Base-by-base conservation (phyloP, 768 basidiomycete species). In the Pleurotus tuber-regium region DNA sequence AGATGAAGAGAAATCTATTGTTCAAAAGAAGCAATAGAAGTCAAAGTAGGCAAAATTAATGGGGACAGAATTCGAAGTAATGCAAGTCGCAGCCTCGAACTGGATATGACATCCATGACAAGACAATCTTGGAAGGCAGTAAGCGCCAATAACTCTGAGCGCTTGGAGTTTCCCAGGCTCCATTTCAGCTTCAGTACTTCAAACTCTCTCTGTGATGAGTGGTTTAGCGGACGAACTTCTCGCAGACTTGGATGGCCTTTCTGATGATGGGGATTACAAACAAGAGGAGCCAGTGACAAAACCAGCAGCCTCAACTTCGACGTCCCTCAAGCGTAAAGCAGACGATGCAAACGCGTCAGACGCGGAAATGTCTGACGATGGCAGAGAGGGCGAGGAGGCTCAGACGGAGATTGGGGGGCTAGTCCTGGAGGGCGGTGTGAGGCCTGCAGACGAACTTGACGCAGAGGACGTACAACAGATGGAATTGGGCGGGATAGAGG, bases 361-460 rank as follows among this genome's bases (percentile, higher is more conserved):
- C 59, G 75, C 71, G 18, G 76, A 76, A 26, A 80, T 83, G 72
- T 80, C 80, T 7, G 83, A 81, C 24, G 79, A 65, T 8, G 79
- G 66, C 5, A 76, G 68, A 25, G 73, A 67, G 18, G 79, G 63
- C 16, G 77, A 71, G 5, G 76, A 67, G 28, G 75, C 68, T 9
- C 67, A 73, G 43, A 71, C 66, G 41, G 74, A 77, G 30, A 67
- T 77, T 4, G 78, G 77, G 0, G 77, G 76, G 4, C 75, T 95
- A 11, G 85, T 92, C 4, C 75, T 89, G 0, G 89, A 89, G 50
- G 95, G 94, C 0, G 96, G 96, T 8, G 75, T 95, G 10, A 83
- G 82, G 58, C 96, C 96, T 11, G 92, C 95, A n/a, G 94, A 98
- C 31, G 95, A 99, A 70, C 74, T 98, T 38, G 94, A 98, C 64